Conservation (phyloP, 2,329 filamentous ascomycete species). For the Helotiales sp. region DNA sequence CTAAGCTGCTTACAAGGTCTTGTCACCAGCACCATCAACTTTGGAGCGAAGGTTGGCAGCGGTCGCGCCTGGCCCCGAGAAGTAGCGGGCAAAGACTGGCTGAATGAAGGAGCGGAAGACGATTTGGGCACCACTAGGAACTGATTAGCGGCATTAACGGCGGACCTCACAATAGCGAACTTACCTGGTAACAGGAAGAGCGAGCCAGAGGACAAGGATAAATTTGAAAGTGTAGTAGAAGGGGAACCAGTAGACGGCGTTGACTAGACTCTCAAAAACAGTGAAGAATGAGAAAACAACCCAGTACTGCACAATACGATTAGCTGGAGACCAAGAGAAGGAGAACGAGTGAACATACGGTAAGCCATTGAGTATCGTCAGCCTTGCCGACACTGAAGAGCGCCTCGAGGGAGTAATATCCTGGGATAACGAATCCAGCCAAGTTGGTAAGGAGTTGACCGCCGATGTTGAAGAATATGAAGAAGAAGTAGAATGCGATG, state of each 20-base stretch:
- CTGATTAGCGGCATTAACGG: conserved; percentile 4
- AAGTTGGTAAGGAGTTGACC: conserved; percentile 86
- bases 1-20: conserved; percentile 56
- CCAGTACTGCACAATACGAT: conserved; percentile 65
- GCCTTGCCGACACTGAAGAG: conserved; percentile 70
- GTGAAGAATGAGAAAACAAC: conserved; percentile 82
- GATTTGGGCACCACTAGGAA: conserved; percentile 81
- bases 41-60: conserved; percentile 86
- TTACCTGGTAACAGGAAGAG: conserved; percentile 91
- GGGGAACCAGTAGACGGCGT: conserved; percentile 90
- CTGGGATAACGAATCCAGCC: conserved; percentile 78
- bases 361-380: conserved; percentile 82
- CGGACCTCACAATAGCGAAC: conserved; percentile 35
- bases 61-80: conserved; percentile 67
- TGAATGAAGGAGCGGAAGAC: conserved; percentile 96
- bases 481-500: conserved; percentile 80
- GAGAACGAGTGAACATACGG: conserved; percentile 49
- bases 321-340: not conserved
- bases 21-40: conserved; percentile 71
- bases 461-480: conserved; percentile 90
- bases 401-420: conserved; percentile 80
- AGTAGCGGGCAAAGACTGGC: conserved; percentile 92
- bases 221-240: conserved; percentile 99
- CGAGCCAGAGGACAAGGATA: conserved; percentile 94
- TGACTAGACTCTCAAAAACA: conserved; percentile 79